A percentile compares a stretch with the other conserved stretches of the same genome.
Evolutionary conservation across 768 basidiomycete species (phyloP).

Genomic region (Trametopsis cervina): DNA sequence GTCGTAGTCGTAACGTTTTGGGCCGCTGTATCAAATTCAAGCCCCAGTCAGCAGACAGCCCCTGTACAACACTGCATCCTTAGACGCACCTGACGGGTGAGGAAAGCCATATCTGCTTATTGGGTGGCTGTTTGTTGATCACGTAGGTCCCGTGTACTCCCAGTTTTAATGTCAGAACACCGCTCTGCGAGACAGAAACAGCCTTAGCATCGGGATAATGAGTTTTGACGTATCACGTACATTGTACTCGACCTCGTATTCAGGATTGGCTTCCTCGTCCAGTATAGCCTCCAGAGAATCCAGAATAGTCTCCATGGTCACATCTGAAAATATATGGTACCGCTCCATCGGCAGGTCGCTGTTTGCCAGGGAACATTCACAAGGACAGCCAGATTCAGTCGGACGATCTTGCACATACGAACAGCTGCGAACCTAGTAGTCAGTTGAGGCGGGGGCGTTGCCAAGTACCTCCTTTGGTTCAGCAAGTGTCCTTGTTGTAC

Average conservation of each 20-base stretch:
- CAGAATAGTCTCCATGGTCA: constrained; percentile 69
- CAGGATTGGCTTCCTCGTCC: constrained; percentile 46
- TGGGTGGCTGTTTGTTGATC: constrained; percentile 95
- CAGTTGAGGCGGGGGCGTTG: constrained; percentile 53
- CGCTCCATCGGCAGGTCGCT: constrained; percentile 52
- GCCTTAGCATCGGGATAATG: neutral
- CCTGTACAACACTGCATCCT: neutral
- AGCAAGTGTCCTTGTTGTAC: neutral
- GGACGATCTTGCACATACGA: neutral
- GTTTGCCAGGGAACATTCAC: neutral
- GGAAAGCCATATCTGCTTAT: constrained; percentile 95
- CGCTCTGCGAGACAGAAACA: constrained; percentile 50
- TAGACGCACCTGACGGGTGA: constrained; percentile 72
- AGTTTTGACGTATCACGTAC: constrained; percentile 35
- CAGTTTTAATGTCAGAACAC: constrained; percentile 80
- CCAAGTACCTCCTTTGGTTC: constrained; percentile 16
- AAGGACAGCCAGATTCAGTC: constrained; percentile 1
- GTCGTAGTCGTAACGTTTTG: constrained; percentile 85
- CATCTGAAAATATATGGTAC: constrained; percentile 70
- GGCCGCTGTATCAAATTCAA: constrained; percentile 53
- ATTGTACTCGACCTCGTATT: constrained; percentile 84
- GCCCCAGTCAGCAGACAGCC: neutral
- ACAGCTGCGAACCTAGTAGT: constrained; percentile 40
- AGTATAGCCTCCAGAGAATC: constrained; percentile 69
- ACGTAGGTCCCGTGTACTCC: constrained; percentile 83